A percentile compares a stretch with the other conserved stretches of the same genome.
Evolutionary conservation across 345 rosid genomes (phyloP).

Genomic region (Eucalyptus urophylla): DNA sequence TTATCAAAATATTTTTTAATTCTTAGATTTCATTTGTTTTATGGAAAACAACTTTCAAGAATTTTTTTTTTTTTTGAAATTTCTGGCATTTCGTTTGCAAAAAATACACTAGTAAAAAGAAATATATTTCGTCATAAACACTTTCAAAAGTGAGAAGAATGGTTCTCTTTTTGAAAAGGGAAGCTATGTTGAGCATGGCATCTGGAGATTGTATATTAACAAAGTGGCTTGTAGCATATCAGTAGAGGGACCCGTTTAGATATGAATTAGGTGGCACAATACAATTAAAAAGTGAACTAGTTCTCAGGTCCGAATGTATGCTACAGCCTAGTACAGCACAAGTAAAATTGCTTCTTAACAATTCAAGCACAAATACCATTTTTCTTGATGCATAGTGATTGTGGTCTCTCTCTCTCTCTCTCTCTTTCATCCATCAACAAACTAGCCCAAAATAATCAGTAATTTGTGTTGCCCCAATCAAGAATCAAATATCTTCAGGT

Average conservation of each 20-base stretch:
- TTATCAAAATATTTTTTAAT: too few species aligned
- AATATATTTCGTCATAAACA: not conserved
- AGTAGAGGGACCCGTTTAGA: not conserved
- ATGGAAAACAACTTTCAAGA: rapidly evolving
- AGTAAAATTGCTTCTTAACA: not conserved
- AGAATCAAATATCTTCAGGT: not conserved
- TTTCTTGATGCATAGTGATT: not conserved
- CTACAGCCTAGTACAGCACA: not conserved
- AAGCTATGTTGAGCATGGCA: not conserved
- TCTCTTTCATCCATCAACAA: not conserved
- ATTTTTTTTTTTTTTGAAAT: too few species aligned
- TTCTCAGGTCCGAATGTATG: not conserved
- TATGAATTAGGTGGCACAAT: not conserved
- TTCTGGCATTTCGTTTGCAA: too few species aligned
- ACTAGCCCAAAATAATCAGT: not conserved
- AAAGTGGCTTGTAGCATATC: too few species aligned
- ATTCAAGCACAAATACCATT: not conserved
- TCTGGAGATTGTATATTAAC: not conserved
- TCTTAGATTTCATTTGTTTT: too few species aligned
- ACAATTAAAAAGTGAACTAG: not conserved
- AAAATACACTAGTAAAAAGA: too few species aligned
- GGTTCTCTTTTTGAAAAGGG: rapidly evolving
- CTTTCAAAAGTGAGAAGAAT: not conserved
- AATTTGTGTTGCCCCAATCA: not conserved
- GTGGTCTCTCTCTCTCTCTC: not conserved